These are phyloP conservation scores for Colletotrichum navitas DNA, from an alignment of 2,329 filamentous ascomycete species.

Conservation along the genomic window DNA sequence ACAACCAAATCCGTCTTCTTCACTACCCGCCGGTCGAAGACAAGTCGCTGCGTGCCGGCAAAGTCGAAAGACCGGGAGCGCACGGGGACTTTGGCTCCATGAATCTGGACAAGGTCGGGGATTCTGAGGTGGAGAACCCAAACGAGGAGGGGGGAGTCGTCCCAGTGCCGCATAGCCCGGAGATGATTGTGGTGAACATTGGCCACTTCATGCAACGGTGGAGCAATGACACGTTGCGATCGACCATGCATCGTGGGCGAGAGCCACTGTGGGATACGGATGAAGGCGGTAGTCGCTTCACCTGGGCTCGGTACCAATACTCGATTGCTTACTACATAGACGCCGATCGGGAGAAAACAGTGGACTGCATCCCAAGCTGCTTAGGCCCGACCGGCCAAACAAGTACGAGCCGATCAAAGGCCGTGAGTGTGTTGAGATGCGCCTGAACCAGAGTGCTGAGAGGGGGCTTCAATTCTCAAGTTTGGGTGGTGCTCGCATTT, in stretches of 20 bases:
- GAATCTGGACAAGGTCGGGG: slow-evolving; percentile 60
- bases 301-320: slow-evolving; percentile 61
- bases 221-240: slow-evolving; percentile 53
- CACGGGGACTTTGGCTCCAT: slow-evolving; percentile 56
- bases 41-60: slow-evolving; percentile 47
- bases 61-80: slow-evolving; percentile 41
- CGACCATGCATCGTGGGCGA: slow-evolving; percentile 49
- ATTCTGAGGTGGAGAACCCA: slow-evolving; percentile 60
- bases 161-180: slow-evolving; percentile 46
- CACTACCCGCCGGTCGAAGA: slow-evolving; percentile 61
- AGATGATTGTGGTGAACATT: slow-evolving; percentile 55
- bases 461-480: background rate
- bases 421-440: slow-evolving; percentile 48
- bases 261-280: slow-evolving; percentile 38
- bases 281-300: slow-evolving; percentile 54
- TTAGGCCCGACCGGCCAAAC: slow-evolving; percentile 55
- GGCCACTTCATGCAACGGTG: slow-evolving; percentile 55
- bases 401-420: slow-evolving; percentile 61
- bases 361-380: slow-evolving; percentile 65
- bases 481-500: background rate
- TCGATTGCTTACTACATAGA: slow-evolving; percentile 72
- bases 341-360: slow-evolving; percentile 61
- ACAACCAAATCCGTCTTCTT: slow-evolving; percentile 71
- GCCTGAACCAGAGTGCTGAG: slow-evolving; percentile 44
- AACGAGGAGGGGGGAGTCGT: slow-evolving; percentile 53